Evolutionary conservation across 1,284 basidiomycete species (phyloP), one percentile per base, ranked within the genome.

Genomic region (Cutaneotrichosporon cutaneum): DNA sequence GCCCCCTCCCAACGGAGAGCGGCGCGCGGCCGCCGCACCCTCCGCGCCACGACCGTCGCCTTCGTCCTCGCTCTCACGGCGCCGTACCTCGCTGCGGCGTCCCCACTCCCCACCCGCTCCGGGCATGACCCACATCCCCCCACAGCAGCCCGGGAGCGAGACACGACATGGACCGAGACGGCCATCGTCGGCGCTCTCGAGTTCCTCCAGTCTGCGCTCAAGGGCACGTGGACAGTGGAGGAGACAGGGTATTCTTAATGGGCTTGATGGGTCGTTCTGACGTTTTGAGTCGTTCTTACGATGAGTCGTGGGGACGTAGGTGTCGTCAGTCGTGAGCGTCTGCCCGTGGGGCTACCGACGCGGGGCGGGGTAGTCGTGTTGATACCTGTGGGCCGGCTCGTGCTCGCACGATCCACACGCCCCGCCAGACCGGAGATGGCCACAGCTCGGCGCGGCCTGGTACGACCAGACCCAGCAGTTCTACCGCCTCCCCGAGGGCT

Each of bases 51-150:
- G n/a, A 54, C 62, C 2, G 59, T 36, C n/a, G 55, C 65, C 2
- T 67, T 71, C 27, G 66, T 70, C 27, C 57, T 74, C 48, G 45
- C 71, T 30, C 68, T 73, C 22, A 64, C 66, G 21, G 57, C 68
- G 24, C 75, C 75, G 6, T 68, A 70, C 50, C 59, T 75, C 48
- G 65, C 65, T 4, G 56, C 68, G 8, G 70, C 73, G 18, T 54
- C 56, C 13, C 56, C 59, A 32, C 51, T 48, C 39, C 55, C 44
- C 30, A 18, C 18, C n/a, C 26, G 24, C 32, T 18, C 35, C 8
- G 51, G 59, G 18, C 50, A 61, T 39, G 57, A 61, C 59, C 61
- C 63, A 54, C 53, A 58, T 42, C 39, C 39, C 18, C 18, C 39
- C n/a, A n/a, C n/a, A 7, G 18, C 39, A 16, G 18, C 39, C 18